phyloP scores from a whole-genome alignment of 1,284 basidiomycete genomes.

The Vanrija sp. region DNA sequence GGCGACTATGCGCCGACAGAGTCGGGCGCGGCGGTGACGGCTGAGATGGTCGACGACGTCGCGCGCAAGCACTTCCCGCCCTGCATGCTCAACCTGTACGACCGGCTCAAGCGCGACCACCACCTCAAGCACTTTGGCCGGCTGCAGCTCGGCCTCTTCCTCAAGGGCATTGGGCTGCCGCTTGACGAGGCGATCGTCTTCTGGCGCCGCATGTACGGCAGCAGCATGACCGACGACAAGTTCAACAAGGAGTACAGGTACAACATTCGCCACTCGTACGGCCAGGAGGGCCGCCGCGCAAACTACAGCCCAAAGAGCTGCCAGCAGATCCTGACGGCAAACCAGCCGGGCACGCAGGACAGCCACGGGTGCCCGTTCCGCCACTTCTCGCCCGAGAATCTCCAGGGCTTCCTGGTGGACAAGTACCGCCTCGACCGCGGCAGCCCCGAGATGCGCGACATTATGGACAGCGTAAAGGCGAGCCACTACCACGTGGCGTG shows the following conservation, averaged over 20 bases:
- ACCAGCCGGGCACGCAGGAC: conserved; percentile 69
- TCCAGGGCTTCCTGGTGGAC: conserved; percentile 70
- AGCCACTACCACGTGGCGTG: conserved; percentile 93
- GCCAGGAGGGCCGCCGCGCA: conserved; percentile 86
- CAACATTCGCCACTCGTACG: conserved; percentile 94
- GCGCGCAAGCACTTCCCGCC: conserved; percentile 87
- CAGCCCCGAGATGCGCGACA: conserved; percentile 75
- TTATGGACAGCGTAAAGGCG: conserved; percentile 74
- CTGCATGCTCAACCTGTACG: conserved; percentile 92
- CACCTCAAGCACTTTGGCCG: conserved; percentile 93
- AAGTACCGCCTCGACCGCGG: conserved; percentile 62
- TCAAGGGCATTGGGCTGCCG: conserved; percentile 91
- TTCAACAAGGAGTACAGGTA: conserved; percentile 99
- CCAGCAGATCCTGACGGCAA: conserved; percentile 76
- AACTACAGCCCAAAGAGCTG: conserved; percentile 97
- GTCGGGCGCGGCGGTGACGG: conserved; percentile 63
- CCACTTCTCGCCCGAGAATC: conserved; percentile 79
- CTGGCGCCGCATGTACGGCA: conserved; percentile 82
- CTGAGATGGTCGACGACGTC: conserved; percentile 89
- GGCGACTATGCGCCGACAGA: conserved; percentile 46
- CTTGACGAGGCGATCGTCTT: conserved; percentile 93
- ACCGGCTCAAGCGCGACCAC: conserved; percentile 67
- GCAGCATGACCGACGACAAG: conserved; percentile 78
- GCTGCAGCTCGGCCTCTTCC: conserved; percentile 87
- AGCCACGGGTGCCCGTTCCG: conserved; percentile 93